Base-by-base conservation (phyloP, 208 protist genomes). In the Leishmania aethiopica region DNA sequence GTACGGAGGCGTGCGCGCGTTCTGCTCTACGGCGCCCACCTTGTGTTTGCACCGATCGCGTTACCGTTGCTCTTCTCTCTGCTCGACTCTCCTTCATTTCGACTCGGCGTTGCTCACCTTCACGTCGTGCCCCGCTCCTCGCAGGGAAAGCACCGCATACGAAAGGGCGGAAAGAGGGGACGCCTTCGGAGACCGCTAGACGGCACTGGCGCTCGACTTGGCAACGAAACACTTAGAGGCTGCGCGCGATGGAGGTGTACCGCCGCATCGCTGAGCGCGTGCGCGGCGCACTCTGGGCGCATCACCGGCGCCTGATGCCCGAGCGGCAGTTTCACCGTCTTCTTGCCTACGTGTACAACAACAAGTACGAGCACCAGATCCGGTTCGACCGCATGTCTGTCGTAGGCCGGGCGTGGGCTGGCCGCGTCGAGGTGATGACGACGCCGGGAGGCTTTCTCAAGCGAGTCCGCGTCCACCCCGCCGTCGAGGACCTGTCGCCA, bases 331-430 rank as follows among this genome's bases (percentile, higher is more conserved):
- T 96, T 75, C 94, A 98, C 66, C 94, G 96, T 84, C 97, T 98
- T 69, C 86, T 98, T 25, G 96, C 94, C 17, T 98, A 96, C 84
- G 96, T 98, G 15, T 98, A 98, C 85, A 97, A 97, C 84, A 97
- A 98, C 90, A 98, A 98, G 86, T 98, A 98, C 88, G 96, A 98
- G 86, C 90, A 98, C 67, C 96, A 98, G 74, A 95, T 98, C 37
- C 94, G 96, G 1, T 96, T 98, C 66, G 96, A 98, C 77, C 78
- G 89, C 77, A 98, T 98, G 96, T 88, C 91, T 40, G 92, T 97
- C 11, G 93, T 97, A 6, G 96, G 96, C 7, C 85, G 78, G 10
- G 96, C 89, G 79, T 96, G 91, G 89, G 93, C 79, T 28, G 96
- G 96, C 2, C 77, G 84, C 0, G 93, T 98, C n/a, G 96, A 98